Base-by-base conservation (phyloP, 2,329 filamentous ascomycete genomes). In the Domatiomyces catenatus region DNA sequence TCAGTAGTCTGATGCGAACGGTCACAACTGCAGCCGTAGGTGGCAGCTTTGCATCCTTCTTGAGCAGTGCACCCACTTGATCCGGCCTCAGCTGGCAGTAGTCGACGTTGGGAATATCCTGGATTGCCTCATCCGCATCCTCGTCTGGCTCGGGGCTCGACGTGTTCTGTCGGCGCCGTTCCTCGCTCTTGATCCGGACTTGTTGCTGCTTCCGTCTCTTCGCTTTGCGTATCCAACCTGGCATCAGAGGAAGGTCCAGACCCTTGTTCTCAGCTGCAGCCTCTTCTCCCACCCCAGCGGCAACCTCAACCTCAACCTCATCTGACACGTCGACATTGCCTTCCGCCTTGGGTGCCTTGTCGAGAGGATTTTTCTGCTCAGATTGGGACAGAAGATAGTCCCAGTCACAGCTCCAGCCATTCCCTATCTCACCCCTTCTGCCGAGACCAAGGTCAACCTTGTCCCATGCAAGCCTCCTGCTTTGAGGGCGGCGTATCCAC, bases 361-460 rank as follows among this genome's bases (percentile, higher is more conserved):
- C 49, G 8, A 49, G 24, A 6, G 48, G 44, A 2, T 18, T 8
- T 8, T 46, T 32, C 10, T 48, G 48, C 18, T 42, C 19, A 57
- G 54, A n/a, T 54, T 48, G 15, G 50, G 54, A 15, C 49, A 87
- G 71, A n/a, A 93, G 65, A 32, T 71, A 69, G 60, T 87, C 82
- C 75, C 87, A 94, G 61, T 94, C 86, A 66, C 86, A 94, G 8
- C 80, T 78, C 75, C 86, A 86, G 0, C 88, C 88, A 48, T 77
- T 69, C 1, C 92, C 92, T 28, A 94, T 62, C 64, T 96, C 92
- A 1, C 90, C 90, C 61, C 80, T 89, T 48, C 79, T 77, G 1
- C 77, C 81, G 42, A 76, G 75, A 0, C 86, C 86, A 8, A 95
- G 69, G 58, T 87, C 76, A 8, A 96, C 69, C 4, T 77, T 80